A percentile compares a stretch with the other conserved stretches of the same genome.
phyloP scores from a whole-genome alignment of 441 rosid genomes.

The Adansonia gregorii region DNA sequence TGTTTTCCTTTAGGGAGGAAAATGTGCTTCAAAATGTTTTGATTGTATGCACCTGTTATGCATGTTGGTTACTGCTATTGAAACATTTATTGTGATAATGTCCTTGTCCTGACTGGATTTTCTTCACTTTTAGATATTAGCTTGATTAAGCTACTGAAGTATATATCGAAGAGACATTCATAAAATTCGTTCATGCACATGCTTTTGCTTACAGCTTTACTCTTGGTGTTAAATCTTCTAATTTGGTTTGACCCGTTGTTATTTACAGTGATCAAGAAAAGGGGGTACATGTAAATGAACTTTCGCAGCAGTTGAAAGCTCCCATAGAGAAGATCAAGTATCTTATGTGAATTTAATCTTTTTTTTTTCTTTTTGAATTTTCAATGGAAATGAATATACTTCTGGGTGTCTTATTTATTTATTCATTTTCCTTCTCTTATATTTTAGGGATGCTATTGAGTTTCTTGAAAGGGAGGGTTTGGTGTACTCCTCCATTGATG shows the following conservation, averaged over 20 bases:
- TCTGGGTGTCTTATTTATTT: neutral
- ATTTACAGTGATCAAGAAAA: slow-evolving; percentile 71
- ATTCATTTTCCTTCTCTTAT: slow-evolving; percentile 9
- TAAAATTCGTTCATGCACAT: slow-evolving; percentile 5
- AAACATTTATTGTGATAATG: too few relatives aligned
- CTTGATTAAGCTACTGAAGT: neutral
- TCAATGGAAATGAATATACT: neutral
- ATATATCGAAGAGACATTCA: slow-evolving; percentile 2
- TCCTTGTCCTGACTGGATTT: too few relatives aligned
- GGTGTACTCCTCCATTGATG: slow-evolving; percentile 88
- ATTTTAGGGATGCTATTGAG: slow-evolving; percentile 64
- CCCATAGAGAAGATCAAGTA: slow-evolving; percentile 83
- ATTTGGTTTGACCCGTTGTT: slow-evolving; percentile 9
- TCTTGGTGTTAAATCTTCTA: neutral
- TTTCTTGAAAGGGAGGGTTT: slow-evolving; percentile 87
- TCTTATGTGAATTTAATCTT: neutral
- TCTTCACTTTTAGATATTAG: neutral
- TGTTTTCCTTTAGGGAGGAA: neutral
- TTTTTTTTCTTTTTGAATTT: neutral
- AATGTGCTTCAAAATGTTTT: neutral
- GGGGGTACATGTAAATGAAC: slow-evolving; percentile 80
- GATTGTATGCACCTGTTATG: neutral
- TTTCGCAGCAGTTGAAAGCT: slow-evolving; percentile 69
- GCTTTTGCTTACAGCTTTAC: neutral
- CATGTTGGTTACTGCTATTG: too few relatives aligned